Base-by-base conservation (phyloP, 2,329 filamentous ascomycete species). In the Microcyclosporella mali region DNA sequence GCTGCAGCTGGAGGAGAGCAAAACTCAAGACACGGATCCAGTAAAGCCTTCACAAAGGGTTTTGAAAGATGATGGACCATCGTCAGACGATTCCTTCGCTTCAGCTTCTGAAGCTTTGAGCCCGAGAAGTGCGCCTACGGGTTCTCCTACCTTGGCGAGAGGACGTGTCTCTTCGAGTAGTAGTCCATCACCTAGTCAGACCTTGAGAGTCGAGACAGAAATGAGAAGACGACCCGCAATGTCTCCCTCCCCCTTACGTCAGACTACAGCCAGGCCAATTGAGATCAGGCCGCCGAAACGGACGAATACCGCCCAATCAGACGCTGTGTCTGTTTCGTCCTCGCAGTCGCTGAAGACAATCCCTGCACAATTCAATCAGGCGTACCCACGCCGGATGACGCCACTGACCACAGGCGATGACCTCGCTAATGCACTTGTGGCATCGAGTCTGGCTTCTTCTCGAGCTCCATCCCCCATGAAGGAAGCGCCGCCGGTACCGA, bases 391-490 rank as follows among this genome's bases (percentile, higher is more conserved):
- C 18, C 58, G 62, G 8, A 64, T 68, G 33, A 65, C 66, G 7
- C 69, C 70, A 6, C 66, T 72, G 39, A 70, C 81, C 19, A 74
- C 75, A 1, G 71, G 85, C 8, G 75, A 82, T 45, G 80, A 80
- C 0, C 74, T 89, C 6, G 81, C 84, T 10, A 78, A 79, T 55
- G 85, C 85, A 49, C 87, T 89, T 45, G 75, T 89, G 56, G 85
- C 84, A 2, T 81, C 84, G 2, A 84, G 81, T 17, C 70, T 89
- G 0, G 85, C 85, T 4, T 79, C 83, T 38, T 68, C 57, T 55
- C 53, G 58, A 58, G 56, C 59, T 59, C 47, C 61, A 60, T 49
- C 66, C 47, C 52, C 69, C 56, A 49, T 68, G 64, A 63, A 50
- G 60, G 70, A 65, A 59, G 64, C 62, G 53, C 55, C 66, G 39